Evolutionary conservation across 768 basidiomycete species (phyloP).

Genomic region (Crepidotus variabilis): DNA sequence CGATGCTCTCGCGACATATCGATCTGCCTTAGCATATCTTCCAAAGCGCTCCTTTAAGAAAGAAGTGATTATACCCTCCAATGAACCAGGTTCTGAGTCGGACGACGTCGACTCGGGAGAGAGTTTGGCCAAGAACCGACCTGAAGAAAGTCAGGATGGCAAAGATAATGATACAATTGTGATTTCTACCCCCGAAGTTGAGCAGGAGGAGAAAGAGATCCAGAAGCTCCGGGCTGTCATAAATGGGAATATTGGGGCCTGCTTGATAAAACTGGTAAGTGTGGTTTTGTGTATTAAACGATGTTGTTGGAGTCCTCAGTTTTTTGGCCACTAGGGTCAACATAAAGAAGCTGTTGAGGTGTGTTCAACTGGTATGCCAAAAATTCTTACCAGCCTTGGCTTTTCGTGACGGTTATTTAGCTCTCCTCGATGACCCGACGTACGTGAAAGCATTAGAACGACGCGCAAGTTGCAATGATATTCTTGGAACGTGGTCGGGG

Average conservation of each 20-base stretch:
- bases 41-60: constrained; percentile 40
- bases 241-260: constrained; percentile 88
- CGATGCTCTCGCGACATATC: constrained; percentile 69
- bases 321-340: constrained; percentile 48
- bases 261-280: constrained; percentile 73
- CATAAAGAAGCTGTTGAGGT: constrained; percentile 77
- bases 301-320: constrained; percentile 4
- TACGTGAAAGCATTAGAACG: constrained; percentile 89
- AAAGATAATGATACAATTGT: constrained; percentile 9
- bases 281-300: neutral
- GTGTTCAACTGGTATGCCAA: constrained; percentile 64
- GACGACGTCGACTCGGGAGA: neutral
- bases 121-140: neutral
- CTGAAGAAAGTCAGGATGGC: constrained; percentile 1
- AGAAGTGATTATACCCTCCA: constrained; percentile 3
- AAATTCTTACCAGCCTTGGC: neutral
- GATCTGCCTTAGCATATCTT: constrained; percentile 60
- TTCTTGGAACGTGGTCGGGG: constrained; percentile 78
- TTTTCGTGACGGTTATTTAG: constrained; percentile 32
- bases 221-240: constrained; percentile 53
- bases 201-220: constrained; percentile 14
- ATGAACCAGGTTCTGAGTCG: neutral
- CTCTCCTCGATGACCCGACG: constrained; percentile 78
- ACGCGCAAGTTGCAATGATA: constrained; percentile 83
- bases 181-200: constrained; percentile 18